Base-by-base conservation (phyloP, 2,329 filamentous ascomycete genomes). In the Stenocarpella maydis region DNA sequence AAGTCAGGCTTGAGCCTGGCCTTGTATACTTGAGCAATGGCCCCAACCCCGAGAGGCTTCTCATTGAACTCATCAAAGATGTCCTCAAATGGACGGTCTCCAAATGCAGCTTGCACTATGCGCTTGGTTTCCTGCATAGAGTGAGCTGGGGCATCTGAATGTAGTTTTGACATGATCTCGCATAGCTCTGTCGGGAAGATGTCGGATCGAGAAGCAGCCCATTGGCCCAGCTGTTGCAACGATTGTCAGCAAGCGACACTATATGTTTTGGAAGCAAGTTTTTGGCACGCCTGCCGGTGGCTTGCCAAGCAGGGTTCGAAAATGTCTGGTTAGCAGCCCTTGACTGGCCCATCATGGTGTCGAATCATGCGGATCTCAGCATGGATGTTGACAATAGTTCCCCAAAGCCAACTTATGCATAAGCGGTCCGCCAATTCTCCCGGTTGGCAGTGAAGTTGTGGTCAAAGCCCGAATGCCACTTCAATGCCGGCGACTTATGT, bases 1-100 rank as follows among this genome's bases (percentile, higher is more conserved):
- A 98, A 82, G 74, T 92, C 90, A 0, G 92, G 88, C 76, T 94
- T 97, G 54, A 99, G 82, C 79, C 94, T 98, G 0, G 96, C 96
- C 78, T 94, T 97, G 86, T 99, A 99, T 3, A 98, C 96, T 79
- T 99, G 96, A 0, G 96, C 96, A 75, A 99, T 98, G 37, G 96
- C 96, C 14, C 96, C 96, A 0, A 98, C 95, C 1, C 96, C 96
- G 0, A 99, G 83, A 0, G 96, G 96, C 73, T 85, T 89, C 80
- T 97, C 93, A 34, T 98, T 87, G 74, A 99, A 99, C 78, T 98
- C 96, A 37, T 97, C 93, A 75, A 99, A 99, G 70, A 99, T 98
- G 6, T 97, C 93, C 15, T 95, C 90, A 73, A 99, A 98, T 0
- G 81, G 75, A 67, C 92, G 87, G 1, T 92, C 93, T 69, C 90